Evolutionary conservation across 306 rosid species (phyloP), one percentile per base, ranked within the genome.

Genomic region (Prosopis cineraria): DNA sequence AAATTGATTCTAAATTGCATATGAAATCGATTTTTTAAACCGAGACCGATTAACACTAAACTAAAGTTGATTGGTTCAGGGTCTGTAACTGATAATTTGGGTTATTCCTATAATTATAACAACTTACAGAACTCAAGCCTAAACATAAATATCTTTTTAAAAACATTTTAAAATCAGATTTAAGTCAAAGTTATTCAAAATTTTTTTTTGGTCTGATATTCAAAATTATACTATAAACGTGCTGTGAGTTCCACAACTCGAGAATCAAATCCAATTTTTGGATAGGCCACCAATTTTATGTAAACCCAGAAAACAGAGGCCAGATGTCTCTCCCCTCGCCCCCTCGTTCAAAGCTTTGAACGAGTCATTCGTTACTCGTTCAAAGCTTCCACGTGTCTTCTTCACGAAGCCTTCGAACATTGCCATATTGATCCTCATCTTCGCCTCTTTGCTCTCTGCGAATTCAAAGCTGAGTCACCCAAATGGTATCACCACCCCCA

Each of bases 321-420:
- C 74, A 76, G 56, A 60, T 76, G 85, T 64, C 75, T 4, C 45
- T 2, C n/a, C 22, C 50, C 50, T 4, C 3, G n/a, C 1, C 16
- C n/a, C n/a, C n/a, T n/a, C n/a, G n/a, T n/a, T n/a, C n/a, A n/a
- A n/a, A n/a, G n/a, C n/a, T n/a, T n/a, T n/a, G n/a, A n/a, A n/a
- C 72, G 60, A 5, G 68, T 31, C 80, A 75, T 0, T 40, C 14
- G n/a, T n/a, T n/a, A n/a, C n/a, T n/a, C n/a, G 9, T 33, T 16
- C 1, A 68, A 7, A 73, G 37, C 24, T 5, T 3, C 77, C 85
- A 77, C 53, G 85, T 89, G 84, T 89, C 77, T 7, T 20, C 40
- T 10, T 69, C 2, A 9, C n/a, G 1, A 22, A 66, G 30, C 70
- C 45, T 36, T 10, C 14, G 2, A 24, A 11, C 19, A 56, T 56